Base-by-base conservation (phyloP, 2,329 filamentous ascomycete genomes). In the Pseudofabraea citricarpa region DNA sequence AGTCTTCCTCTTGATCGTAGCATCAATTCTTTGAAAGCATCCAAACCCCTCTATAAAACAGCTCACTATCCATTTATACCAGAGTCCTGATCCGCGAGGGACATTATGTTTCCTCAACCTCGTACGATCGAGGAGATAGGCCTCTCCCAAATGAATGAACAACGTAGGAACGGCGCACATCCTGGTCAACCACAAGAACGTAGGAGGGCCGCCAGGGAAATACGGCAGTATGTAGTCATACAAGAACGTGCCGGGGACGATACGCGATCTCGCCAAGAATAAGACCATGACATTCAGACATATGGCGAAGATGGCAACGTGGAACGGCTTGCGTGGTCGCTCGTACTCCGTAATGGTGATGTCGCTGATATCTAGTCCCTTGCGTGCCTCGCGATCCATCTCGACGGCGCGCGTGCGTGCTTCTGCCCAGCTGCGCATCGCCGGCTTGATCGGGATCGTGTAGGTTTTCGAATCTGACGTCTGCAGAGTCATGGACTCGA, bases 321-420 rank as follows among this genome's bases (percentile, higher is more conserved):
- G 77, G 12, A 70, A 51, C 0, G 60, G 49, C 7, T 24, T 50
- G 7, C 31, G 39, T 1, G 58, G 58, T 5, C 50, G 47, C 6
- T 58, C 49, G 55, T 70, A 81, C 31, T 51, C 47, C 5, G 57
- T 60, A 48, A 78, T 57, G 43, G 58, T 43, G 19, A 57, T 59
- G 27, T 72, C 56, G 70, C 53, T 56, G 29, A 85, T 71, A 13
- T 77, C 80, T 10, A 95, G 76, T 1, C 66, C 74, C 23, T 67
- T 54, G 24, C 85, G 73, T 20, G 75, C 73, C 9, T 76, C 71
- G 45, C 74, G 65, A 59, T 84, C 80, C 80, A 96, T 86, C 40
- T 81, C 79, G 38, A 94, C 80, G 31, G 91, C 70, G 40, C 86
- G 78, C 36, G 75, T 69, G 41, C 88, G 81, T 8, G 82, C 75